Evolutionary conservation across 2,329 filamentous ascomycete genomes (phyloP).

Genomic region (Diplodia sapinea): DNA sequence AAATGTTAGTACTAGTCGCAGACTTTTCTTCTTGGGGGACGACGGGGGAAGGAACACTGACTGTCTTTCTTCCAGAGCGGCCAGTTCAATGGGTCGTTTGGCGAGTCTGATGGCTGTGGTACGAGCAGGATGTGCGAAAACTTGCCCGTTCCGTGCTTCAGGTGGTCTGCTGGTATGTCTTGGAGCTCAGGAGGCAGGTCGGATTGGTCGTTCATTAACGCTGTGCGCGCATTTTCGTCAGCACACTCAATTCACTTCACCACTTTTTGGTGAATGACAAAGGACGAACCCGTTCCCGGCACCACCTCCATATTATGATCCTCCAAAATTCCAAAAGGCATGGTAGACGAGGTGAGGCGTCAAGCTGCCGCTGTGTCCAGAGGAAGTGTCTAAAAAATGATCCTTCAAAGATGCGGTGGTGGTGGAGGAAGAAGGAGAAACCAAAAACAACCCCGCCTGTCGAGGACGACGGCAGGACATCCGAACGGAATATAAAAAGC

Average conservation of each 20-base stretch:
- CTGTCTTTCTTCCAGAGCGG: constrained; percentile 78
- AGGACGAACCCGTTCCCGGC: constrained; percentile 54
- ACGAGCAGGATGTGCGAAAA: constrained; percentile 41
- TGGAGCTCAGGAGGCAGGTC: constrained; percentile 56
- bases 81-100: constrained; percentile 66
- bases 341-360: constrained; percentile 34
- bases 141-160: constrained; percentile 43
- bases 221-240: constrained; percentile 37
- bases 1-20: no score
- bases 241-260: background rate
- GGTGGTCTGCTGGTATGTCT: constrained; percentile 48
- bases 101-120: constrained; percentile 57
- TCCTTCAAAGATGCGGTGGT: background rate
- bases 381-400: background rate
- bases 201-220: constrained; percentile 54
- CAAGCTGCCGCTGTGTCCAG: background rate
- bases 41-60: background rate
- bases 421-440: background rate
- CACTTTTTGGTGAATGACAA: background rate
- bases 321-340: constrained; percentile 59
- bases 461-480: background rate
- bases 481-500: background rate
- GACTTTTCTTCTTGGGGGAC: background rate
- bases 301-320: constrained; percentile 54
- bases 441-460: background rate